Conservation (phyloP, 2,329 filamentous ascomycete species). For the Fusarium chuoi region DNA sequence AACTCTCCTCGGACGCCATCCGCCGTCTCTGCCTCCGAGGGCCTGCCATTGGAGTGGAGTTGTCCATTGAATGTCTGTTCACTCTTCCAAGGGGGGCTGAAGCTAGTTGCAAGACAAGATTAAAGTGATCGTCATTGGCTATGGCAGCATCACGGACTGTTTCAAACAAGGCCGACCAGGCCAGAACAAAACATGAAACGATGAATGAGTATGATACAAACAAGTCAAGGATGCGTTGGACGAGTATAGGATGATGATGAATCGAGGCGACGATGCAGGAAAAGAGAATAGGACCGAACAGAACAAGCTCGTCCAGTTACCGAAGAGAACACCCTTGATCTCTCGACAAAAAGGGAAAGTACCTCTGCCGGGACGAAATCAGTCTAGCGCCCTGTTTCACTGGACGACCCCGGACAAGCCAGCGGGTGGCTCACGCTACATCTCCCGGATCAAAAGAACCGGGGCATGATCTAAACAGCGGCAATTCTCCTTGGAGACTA, state of each 20-base stretch:
- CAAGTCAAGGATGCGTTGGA: neutral
- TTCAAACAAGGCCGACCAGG: conserved; percentile 28
- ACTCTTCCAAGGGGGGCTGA: conserved; percentile 5
- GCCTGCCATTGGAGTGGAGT: conserved; percentile 33
- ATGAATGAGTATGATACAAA: neutral
- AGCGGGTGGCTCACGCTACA: conserved; percentile 32
- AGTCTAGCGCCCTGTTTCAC: conserved; percentile 40
- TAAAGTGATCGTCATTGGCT: conserved; percentile 35
- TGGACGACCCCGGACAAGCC: conserved; percentile 21
- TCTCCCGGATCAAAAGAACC: neutral
- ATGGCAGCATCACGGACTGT: conserved; percentile 20
- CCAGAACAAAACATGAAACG: conserved; percentile 20
- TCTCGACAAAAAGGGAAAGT: conserved; percentile 12
- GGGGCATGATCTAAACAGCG: neutral
- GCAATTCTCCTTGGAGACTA: neutral
- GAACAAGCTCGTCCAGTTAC: conserved; percentile 2
- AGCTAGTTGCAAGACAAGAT: neutral
- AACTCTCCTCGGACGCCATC: conserved; percentile 22
- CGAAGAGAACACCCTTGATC: conserved; percentile 1
- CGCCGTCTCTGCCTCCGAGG: conserved; percentile 25
- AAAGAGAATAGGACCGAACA: neutral
- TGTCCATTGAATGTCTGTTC: conserved; percentile 24
- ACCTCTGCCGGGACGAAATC: neutral
- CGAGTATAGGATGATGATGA: neutral
- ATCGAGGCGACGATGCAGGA: neutral